A percentile compares a stretch with the other conserved stretches of the same genome.
phyloP scores from a whole-genome alignment of 2,329 filamentous ascomycete species.

The Cladosporium sp. region DNA sequence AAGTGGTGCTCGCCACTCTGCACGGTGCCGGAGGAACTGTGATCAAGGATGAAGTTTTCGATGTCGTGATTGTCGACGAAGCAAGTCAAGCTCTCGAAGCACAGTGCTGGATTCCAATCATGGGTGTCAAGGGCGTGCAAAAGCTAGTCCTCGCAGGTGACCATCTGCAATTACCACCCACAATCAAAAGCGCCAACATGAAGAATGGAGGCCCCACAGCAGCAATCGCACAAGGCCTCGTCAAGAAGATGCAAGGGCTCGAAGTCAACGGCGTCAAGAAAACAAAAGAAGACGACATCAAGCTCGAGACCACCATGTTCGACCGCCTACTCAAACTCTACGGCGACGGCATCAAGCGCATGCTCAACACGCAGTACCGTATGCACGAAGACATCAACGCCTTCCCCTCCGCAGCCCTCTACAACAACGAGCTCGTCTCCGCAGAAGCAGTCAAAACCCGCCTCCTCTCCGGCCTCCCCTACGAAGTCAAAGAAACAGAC shows the following conservation, averaged over 20 bases:
- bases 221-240: conserved; percentile 12
- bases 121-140: conserved; percentile 63
- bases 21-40: conserved; percentile 90
- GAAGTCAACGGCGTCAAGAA: conserved; percentile 38
- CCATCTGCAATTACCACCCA: conserved; percentile 90
- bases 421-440: conserved; percentile 78
- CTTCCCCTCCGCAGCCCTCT: conserved; percentile 87
- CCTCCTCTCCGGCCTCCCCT: conserved; percentile 75
- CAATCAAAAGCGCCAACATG: conserved; percentile 65
- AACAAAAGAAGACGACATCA: conserved; percentile 38
- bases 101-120: conserved; percentile 91
- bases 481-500: conserved; percentile 76
- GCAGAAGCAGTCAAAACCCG: conserved; percentile 75
- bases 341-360: conserved; percentile 80
- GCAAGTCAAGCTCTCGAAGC: conserved; percentile 94
- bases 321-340: conserved; percentile 82
- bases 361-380: conserved; percentile 95
- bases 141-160: conserved; percentile 93
- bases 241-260: conserved; percentile 21
- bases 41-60: conserved; percentile 76
- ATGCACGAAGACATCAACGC: conserved; percentile 97
- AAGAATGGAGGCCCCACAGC: conserved; percentile 1
- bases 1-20: conserved; percentile 87
- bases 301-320: conserved; percentile 86
- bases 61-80: conserved; percentile 94